These are phyloP conservation scores for Licmophora abbreviata DNA, from an alignment of 108 stramenopile genomes.

Conservation along the genomic window DNA sequence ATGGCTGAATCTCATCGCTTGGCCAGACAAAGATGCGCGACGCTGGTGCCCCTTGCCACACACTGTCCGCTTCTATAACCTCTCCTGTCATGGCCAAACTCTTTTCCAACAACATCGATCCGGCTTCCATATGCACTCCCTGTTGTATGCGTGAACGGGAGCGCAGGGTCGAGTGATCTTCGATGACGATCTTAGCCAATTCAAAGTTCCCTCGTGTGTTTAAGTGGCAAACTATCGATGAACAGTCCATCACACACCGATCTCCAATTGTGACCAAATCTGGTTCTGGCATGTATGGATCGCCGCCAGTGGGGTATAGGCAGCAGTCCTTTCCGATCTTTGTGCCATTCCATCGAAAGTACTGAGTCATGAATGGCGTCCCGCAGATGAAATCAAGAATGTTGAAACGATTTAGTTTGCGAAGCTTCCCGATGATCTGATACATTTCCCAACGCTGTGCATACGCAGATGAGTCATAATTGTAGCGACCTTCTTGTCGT, in stretches of 20 bases:
- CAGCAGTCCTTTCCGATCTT: slow-evolving; percentile 41
- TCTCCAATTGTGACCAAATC: slow-evolving; percentile 51
- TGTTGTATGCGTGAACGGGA: slow-evolving; percentile 38
- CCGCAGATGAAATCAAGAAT: slow-evolving; percentile 34
- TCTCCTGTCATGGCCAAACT: slow-evolving; percentile 54
- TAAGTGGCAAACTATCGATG: slow-evolving; percentile 45
- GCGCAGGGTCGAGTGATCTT: slow-evolving; percentile 32
- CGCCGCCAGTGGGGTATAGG: slow-evolving; percentile 47
- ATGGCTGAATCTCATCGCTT: too few relatives aligned
- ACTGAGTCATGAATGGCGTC: slow-evolving; percentile 24
- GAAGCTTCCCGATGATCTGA: slow-evolving; percentile 27
- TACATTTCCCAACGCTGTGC: slow-evolving; percentile 53
- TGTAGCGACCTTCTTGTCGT: slow-evolving; percentile 30
- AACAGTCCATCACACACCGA: slow-evolving; percentile 37
- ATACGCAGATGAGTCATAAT: slow-evolving; percentile 42
- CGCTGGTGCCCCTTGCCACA: slow-evolving; percentile 66
- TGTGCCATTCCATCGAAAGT: slow-evolving; percentile 28
- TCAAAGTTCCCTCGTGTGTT: slow-evolving; percentile 64
- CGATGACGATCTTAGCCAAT: slow-evolving; percentile 27
- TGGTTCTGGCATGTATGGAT: slow-evolving; percentile 58
- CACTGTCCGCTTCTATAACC: slow-evolving; percentile 39
- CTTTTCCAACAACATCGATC: slow-evolving; percentile 50
- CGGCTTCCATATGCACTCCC: slow-evolving; percentile 36
- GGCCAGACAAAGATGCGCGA: neutral
- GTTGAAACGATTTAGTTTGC: slow-evolving; percentile 15